Evolutionary conservation across 495 filamentous ascomycete genomes (phyloP), one percentile per base, ranked within the genome.

Genomic region (Hypoxylon subgilvum): DNA sequence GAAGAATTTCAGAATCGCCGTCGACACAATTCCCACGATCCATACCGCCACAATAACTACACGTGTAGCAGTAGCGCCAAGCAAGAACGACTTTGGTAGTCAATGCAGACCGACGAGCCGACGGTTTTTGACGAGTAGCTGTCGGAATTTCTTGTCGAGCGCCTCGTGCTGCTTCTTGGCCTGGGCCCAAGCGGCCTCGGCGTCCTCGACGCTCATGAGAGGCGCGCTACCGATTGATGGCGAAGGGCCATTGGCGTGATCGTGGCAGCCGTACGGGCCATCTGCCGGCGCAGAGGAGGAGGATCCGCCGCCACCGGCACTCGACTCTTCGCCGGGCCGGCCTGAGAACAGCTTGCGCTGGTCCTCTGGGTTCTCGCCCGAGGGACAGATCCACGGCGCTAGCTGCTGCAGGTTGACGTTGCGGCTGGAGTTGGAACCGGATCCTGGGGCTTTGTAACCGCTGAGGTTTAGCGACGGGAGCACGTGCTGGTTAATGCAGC

Each of bases 141-240:
- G 74, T 55, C 78, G 79, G 16, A 89, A 65, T 59, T 76, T 84
- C 78, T 88, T 90, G 70, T 90, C 88, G 6, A 89, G 66, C 50
- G 68, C 79, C 46, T 91, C 88, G 27, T 84, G 79, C 63, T 90
- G 86, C 75, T 85, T 88, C 57, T 79, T 78, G n/a, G 82, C 78
- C 8, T 68, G 63, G 13, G 74, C 52, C 61, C 87, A 74, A 25
- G 78, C 82, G 48, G 71, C 72, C 71, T 90, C 87, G 4, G 83
- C 80, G 22, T 88, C 87, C 44, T 85, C 79, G 4, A 87, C 72
- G 22, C 70, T 78, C 68, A 85, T 75, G 9, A 82, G 64, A 7
- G 74, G 74, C 30, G 79, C 74, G 32, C 71, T 81, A 13, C 74
- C 77, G 13, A 82, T 74, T 6, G 77, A 63, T 16, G 67, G 56